These are phyloP conservation scores for Biancaea sappan DNA, from an alignment of 306 rosid genomes.

Conservation along the genomic window DNA sequence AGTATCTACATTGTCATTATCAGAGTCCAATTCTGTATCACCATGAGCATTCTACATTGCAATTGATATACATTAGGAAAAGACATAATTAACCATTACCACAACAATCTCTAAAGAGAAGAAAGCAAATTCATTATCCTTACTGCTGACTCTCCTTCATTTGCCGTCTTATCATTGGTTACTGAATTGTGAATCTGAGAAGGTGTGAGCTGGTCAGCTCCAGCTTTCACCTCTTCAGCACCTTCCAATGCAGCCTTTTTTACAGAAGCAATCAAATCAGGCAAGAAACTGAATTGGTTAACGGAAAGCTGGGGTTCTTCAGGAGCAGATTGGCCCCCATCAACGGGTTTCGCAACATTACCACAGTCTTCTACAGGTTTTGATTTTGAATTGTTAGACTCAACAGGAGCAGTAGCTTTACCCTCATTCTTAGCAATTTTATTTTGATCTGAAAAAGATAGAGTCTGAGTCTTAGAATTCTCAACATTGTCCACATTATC, in stretches of 20 bases:
- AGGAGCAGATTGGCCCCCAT: conserved; percentile 42
- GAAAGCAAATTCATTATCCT: conserved; percentile 40
- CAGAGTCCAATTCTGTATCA: conserved; percentile 69
- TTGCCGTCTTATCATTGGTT: conserved; percentile 49
- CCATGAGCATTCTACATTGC: conserved; percentile 65
- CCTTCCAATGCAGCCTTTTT: conserved; percentile 75
- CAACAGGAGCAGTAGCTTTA: conserved; percentile 37
- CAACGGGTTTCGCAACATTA: conserved; percentile 44
- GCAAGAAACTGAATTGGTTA: conserved; percentile 65
- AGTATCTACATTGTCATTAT: conserved; percentile 60
- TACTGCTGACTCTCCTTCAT: conserved; percentile 66
- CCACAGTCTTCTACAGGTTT: conserved; percentile 45
- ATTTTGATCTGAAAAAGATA: conserved; percentile 42
- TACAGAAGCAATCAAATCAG: conserved; percentile 85
- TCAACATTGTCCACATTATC: conserved; percentile 40
- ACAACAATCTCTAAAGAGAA: conserved; percentile 12
- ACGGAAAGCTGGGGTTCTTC: conserved; percentile 52
- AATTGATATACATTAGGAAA: conserved; percentile 35
- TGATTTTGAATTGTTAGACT: conserved; percentile 37
- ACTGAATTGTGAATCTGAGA: conserved; percentile 37
- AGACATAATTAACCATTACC: conserved; percentile 26
- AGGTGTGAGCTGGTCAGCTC: conserved; percentile 43
- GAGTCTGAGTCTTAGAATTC: conserved; percentile 38
- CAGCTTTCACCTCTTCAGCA: conserved; percentile 59
- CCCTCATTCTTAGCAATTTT: conserved; percentile 38